A percentile compares a stretch with the other conserved stretches of the same genome.
Evolutionary conservation across 2,329 filamentous ascomycete species (phyloP).

Genomic region (Chrysoporthe puriensis): DNA sequence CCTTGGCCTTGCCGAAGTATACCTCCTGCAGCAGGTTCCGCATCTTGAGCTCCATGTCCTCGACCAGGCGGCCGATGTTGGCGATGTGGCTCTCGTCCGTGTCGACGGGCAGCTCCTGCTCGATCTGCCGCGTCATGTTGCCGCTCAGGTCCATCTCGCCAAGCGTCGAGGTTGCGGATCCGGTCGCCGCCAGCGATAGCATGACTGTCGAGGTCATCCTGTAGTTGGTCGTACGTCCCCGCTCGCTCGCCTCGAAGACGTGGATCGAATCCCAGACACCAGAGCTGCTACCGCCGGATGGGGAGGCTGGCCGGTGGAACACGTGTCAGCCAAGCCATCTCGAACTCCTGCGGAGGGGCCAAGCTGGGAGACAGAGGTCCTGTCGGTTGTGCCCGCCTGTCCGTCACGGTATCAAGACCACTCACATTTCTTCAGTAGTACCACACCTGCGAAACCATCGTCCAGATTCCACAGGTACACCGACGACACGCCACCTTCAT

Average conservation of each 20-base stretch:
- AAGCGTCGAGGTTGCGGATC: constrained; percentile 52
- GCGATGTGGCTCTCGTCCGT: constrained; percentile 92
- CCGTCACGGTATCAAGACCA: constrained; percentile 28
- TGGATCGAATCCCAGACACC: constrained; percentile 98
- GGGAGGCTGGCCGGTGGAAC: constrained; percentile 57
- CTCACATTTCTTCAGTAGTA: constrained; percentile 90
- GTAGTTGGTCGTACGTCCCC: constrained; percentile 90
- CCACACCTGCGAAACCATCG: constrained; percentile 95
- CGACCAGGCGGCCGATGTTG: constrained; percentile 91
- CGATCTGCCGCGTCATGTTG: constrained; percentile 97
- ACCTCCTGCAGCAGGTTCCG: constrained; percentile 97
- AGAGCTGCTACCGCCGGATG: constrained; percentile 61
- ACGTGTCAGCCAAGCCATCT: neutral
- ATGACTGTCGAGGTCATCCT: constrained; percentile 98
- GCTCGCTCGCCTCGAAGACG: constrained; percentile 95
- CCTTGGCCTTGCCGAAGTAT: constrained; percentile 99
- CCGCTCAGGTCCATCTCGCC: constrained; percentile 91
- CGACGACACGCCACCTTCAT: constrained; percentile 92
- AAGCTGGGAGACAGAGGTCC: neutral
- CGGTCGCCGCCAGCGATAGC: constrained; percentile 75
- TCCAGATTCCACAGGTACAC: constrained; percentile 99
- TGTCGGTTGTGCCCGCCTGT: neutral
- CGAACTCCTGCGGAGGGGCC: neutral
- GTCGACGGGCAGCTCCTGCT: constrained; percentile 87
- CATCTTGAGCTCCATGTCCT: constrained; percentile 99